Evolutionary conservation across 345 rosid species (phyloP), one percentile per base, ranked within the genome.

Genomic region (Hypericum perforatum): DNA sequence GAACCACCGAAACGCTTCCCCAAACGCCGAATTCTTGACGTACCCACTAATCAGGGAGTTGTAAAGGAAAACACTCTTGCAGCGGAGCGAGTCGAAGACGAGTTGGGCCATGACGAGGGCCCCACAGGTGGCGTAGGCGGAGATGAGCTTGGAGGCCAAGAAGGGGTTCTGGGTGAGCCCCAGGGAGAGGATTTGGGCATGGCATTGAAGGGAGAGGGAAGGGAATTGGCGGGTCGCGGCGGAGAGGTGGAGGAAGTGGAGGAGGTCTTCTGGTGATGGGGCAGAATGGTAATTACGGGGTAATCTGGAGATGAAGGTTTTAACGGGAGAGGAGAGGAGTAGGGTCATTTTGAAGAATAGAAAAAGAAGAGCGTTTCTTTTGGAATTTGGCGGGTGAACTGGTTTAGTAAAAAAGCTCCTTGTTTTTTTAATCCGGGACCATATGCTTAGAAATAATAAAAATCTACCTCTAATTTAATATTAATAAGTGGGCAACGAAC

Each of bases 1-100:
- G 52, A 80, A 78, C 74, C 70, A 52, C 46, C 45, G 55, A 45
- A 78, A 64, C 58, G 85, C 81, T 50, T 65, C 70, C 41, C 14
- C 3, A 9, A 41, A 64, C 1, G 43, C 64, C 11, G 15, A 58
- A 45, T 65, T 76, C 63, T 70, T 82, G 16, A 71, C 79, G 56
- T 61, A 81, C 62, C 79, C 88, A 56, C 56, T 76, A 29, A 80
- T 80, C 65, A 86, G 49, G 0, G 86, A 62, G 77, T 79, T 83
- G 78, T 80, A 79, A 0, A 75, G 58, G 22, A 51, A 71, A 32
- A 71, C 73, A 39, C 54, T 66, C 57, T 65, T 68, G 43, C 56
- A 32, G 6, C 41, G 57, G 7, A 72, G 38, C 11, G 76, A 74
- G 53, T 74, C 41, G 10, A 85, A 85, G 37, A 82, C 70, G 67